Base-by-base conservation (phyloP, 2,329 filamentous ascomycete species). In the Dothiorella sarmentorum region DNA sequence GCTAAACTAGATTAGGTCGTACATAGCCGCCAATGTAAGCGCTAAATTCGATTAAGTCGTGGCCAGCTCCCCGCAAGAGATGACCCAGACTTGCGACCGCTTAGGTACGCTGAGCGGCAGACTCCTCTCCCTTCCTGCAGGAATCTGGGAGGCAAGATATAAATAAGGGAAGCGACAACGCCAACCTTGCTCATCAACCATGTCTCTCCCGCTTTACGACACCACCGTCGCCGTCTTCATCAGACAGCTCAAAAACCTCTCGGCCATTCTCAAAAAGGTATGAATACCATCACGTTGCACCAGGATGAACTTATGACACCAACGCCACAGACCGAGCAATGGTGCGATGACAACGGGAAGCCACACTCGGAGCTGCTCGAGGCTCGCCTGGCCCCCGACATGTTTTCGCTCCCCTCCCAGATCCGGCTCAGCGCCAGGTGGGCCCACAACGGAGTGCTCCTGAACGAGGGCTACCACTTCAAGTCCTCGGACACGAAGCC, bases 391-490 rank as follows among this genome's bases (percentile, higher is more conserved):
- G 67, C 73, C 59, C 72, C 72, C 0, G 78, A 82, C 68, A 83
- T 84, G 82, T 61, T 67, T n/a, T 66, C 74, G 3, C 68, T 84
- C 45, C 60, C 71, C 60, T 81, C 72, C 69, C 82, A 84, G 64
- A 69, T 84, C 65, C 74, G 80, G 58, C 66, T 67, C 40, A 63
- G 70, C 58, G 75, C 70, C 64, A 75, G 80, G 65, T 68, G 69
- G 1, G 71, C 76, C 35, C 58, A 63, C 75, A 33, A 70, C 74
- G 20, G 62, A 67, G 1, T 75, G 77, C 43, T 63, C 79, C 44
- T 74, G 68, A 40, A 67, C 3, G 70, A 70, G 31, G 62, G 68
- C 35, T 70, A 73, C 13, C 58, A 64, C 15, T 62, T 73, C 7
- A 11, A 9, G 3, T 13, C 31, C 6, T 4, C 20, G 6, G 10